phyloP scores from a whole-genome alignment of 805 yeast species.

The Hermanozyma aechmeae region DNA sequence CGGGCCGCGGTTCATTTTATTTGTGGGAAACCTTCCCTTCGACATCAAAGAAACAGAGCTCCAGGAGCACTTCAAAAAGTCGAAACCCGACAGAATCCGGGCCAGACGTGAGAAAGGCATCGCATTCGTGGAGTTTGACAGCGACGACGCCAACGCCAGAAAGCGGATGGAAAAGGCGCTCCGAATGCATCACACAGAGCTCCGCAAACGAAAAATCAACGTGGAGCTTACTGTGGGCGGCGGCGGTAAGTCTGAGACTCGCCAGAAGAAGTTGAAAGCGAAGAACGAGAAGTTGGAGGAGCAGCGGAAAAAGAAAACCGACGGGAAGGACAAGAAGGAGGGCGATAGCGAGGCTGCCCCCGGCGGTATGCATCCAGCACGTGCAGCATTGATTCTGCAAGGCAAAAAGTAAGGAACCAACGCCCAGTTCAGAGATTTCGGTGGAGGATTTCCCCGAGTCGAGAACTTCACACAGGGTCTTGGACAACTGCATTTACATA shows the following conservation, averaged over 20 bases:
- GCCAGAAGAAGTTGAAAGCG: conserved; percentile 56
- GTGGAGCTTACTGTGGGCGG: conserved; percentile 98
- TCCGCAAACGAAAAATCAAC: conserved; percentile 72
- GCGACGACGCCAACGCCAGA: conserved; percentile 52
- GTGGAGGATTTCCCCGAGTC: no score
- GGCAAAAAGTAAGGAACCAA: no score
- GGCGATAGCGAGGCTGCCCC: conserved; percentile 16
- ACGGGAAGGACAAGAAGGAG: conserved; percentile 20
- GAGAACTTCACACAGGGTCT: no score
- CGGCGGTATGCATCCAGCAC: conserved; percentile 53
- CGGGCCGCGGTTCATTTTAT: conserved; percentile 68
- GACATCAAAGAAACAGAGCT: conserved; percentile 55
- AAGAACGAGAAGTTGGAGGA: conserved; percentile 70
- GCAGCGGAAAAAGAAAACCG: conserved; percentile 53
- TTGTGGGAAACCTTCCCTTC: conserved; percentile 86
- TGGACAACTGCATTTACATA: no score
- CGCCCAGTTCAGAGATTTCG: no score
- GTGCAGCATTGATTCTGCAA: conserved; percentile 41
- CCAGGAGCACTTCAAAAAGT: conserved; percentile 59
- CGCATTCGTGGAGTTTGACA: conserved; percentile 79
- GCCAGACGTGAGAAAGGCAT: conserved; percentile 81
- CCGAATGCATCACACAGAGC: conserved; percentile 66
- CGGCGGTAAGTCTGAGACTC: conserved; percentile 75
- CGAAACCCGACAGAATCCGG: conserved; percentile 69
- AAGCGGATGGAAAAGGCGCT: conserved; percentile 78